A percentile compares a stretch with the other conserved stretches of the same genome.
Conservation (phyloP, 2,329 filamentous ascomycete species). For the Arthroderma sp. region DNA sequence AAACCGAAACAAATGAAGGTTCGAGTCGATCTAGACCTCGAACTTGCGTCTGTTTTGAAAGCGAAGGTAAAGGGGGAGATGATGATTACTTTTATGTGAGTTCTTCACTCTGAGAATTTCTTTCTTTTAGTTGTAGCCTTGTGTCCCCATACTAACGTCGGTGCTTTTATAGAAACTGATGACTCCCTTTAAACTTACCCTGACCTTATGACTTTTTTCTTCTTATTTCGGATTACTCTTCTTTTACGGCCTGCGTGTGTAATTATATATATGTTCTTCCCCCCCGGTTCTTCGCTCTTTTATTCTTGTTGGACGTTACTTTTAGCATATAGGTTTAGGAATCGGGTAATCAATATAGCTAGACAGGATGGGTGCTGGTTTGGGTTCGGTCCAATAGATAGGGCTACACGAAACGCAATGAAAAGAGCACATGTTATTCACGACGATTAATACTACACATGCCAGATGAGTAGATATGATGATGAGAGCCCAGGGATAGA, state of each 20-base stretch:
- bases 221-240: not conserved
- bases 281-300: not conserved
- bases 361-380: not conserved
- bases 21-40: constrained; percentile 11
- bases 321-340: not conserved
- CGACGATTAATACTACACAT: not conserved
- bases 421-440: not conserved
- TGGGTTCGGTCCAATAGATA: not conserved
- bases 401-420: not conserved
- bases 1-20: constrained; percentile 1
- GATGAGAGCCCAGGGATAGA: too few relatives aligned
- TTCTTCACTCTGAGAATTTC: not conserved
- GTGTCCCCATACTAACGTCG: not conserved
- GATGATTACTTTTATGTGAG: constrained; percentile 14
- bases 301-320: not conserved
- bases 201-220: not conserved
- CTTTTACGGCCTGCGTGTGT: not conserved
- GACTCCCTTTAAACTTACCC: not conserved
- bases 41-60: constrained; percentile 9
- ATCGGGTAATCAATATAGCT: not conserved
- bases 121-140: too few relatives aligned
- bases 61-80: constrained; percentile 13
- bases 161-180: not conserved
- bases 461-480: too few relatives aligned
- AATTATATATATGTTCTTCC: not conserved